These are phyloP conservation scores for Ophiocordyceps polyrhachis-furcata DNA, from an alignment of 2,329 filamentous ascomycete genomes.

Conservation along the genomic window DNA sequence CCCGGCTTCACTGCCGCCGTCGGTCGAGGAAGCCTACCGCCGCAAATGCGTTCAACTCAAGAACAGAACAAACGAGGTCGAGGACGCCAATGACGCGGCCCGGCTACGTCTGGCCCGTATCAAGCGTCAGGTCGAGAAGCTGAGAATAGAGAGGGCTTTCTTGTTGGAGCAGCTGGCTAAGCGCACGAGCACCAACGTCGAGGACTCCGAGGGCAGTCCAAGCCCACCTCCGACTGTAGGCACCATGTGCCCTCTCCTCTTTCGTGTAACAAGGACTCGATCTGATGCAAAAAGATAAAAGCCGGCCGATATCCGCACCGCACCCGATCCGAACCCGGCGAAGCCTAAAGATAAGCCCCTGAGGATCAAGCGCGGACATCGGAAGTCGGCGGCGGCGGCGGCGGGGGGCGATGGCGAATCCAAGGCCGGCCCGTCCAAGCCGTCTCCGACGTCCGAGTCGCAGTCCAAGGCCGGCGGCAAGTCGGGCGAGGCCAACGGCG, in stretches of 20 bases:
- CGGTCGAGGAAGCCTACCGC: slow-evolving; percentile 88
- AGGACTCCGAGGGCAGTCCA: slow-evolving; percentile 62
- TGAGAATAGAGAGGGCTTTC: slow-evolving; percentile 70
- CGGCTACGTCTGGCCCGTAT: slow-evolving; percentile 62
- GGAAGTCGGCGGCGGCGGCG: slow-evolving; percentile 36
- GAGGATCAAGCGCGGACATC: slow-evolving; percentile 53
- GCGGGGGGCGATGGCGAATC: slow-evolving; percentile 22
- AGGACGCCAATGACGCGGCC: slow-evolving; percentile 74
- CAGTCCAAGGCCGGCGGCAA: slow-evolving; percentile 10
- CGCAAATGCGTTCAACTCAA: slow-evolving; percentile 92
- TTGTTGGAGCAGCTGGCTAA: slow-evolving; percentile 54
- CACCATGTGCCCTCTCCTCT: neutral
- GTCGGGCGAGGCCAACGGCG: slow-evolving; percentile 17
- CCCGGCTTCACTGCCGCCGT: slow-evolving; percentile 54
- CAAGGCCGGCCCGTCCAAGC: slow-evolving; percentile 21
- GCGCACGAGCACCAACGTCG: slow-evolving; percentile 54
- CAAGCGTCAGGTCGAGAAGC: slow-evolving; percentile 74
- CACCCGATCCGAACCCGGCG: slow-evolving; percentile 16
- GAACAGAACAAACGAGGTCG: slow-evolving; percentile 77
- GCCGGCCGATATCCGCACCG: slow-evolving; percentile 12
- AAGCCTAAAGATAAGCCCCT: slow-evolving; percentile 65
- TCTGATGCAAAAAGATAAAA: slow-evolving; percentile 12
- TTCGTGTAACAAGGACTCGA: slow-evolving; percentile 9
- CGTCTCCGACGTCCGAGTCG: slow-evolving; percentile 30
- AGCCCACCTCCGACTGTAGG: slow-evolving; percentile 63